Base-by-base conservation (phyloP, 306 rosid species). In the Prunus kanzakura region DNA sequence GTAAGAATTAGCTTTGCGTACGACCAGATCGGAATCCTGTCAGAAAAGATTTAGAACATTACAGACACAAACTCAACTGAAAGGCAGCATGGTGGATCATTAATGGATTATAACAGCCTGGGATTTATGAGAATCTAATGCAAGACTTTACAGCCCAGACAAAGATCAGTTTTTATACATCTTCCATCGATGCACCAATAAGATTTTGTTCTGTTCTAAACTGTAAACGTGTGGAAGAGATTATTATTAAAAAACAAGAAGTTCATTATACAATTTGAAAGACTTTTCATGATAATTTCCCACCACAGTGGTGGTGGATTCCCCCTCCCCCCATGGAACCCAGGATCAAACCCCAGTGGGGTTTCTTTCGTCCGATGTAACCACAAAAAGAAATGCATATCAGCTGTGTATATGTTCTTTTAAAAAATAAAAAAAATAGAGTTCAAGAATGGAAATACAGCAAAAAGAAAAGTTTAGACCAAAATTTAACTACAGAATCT, bases 11-110 rank as follows among this genome's bases (percentile, higher is more conserved):
- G 86, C 91, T 89, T 96, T 47, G 91, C 94, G 85, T 92, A 92
- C 38, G 99, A 90, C 99, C 99, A 96, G 76, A 96, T 78, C 5
- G 97, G 99, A 76, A 96, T 81, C 99, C 99, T 96, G 80, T 70
- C 74, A 88, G 49, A 82, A 73, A 7, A 57, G 13, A 67, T 76
- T 4, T 66, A 74, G 35, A 57, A 63, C 76, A 41, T 54, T 83
- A 30, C 69, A 60, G 67, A 47, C 50, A 20, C 27, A 14, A 63
- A 74, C 29, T 20, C 5, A 50, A 7, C 35, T 8, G 9, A 30
- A 32, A 50, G 4, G 50, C 64, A 20, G 18, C 56, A 6, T 0
- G 12, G 19, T n/a, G 20, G 35, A 45, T 6, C 55, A 58, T 61
- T 38, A 10, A 20, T 13, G 57, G 32, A 49, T 32, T 1, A 64